These are phyloP conservation scores for Cyberlindnera americana DNA, from an alignment of 805 yeast genomes.

Conservation along the genomic window DNA sequence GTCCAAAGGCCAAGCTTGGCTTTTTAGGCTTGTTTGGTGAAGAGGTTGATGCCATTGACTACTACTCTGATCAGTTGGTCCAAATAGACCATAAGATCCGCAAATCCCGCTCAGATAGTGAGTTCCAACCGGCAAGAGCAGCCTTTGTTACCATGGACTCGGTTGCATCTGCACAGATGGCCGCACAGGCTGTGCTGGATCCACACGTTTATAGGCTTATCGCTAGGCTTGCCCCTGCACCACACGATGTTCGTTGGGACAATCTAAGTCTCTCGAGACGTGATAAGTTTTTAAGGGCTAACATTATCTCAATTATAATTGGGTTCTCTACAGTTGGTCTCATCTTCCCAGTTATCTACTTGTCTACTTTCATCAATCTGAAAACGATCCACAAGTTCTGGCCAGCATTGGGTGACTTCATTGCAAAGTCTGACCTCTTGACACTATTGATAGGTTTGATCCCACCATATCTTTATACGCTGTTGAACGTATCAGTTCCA, in stretches of 20 bases:
- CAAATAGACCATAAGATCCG: constrained; percentile 66
- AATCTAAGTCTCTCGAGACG: constrained; percentile 74
- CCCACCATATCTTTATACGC: constrained; percentile 88
- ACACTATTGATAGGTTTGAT: constrained; percentile 80
- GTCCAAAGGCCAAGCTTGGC: constrained; percentile 49
- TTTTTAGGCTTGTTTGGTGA: constrained; percentile 55
- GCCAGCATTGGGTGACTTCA: constrained; percentile 74
- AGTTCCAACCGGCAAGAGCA: constrained; percentile 68
- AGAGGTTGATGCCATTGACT: constrained; percentile 75
- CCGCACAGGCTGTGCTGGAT: constrained; percentile 91
- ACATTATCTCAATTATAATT: constrained; percentile 36
- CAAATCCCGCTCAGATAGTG: constrained; percentile 41
- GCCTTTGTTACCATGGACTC: constrained; percentile 95
- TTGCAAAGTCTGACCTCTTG: constrained; percentile 63
- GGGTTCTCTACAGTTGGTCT: constrained; percentile 62
- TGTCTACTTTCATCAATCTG: constrained; percentile 77
- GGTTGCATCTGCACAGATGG: constrained; percentile 94
- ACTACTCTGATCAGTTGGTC: constrained; percentile 62
- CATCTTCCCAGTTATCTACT: constrained; percentile 78
- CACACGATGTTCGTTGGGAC: constrained; percentile 92
- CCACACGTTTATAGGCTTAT: constrained; percentile 83
- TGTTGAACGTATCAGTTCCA: constrained; percentile 80
- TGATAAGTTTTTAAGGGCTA: constrained; percentile 58
- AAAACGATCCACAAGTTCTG: constrained; percentile 77
- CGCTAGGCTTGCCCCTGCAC: constrained; percentile 89